phyloP scores from a whole-genome alignment of 202 grass and related monocot genomes.

The Panicum virgatum region DNA sequence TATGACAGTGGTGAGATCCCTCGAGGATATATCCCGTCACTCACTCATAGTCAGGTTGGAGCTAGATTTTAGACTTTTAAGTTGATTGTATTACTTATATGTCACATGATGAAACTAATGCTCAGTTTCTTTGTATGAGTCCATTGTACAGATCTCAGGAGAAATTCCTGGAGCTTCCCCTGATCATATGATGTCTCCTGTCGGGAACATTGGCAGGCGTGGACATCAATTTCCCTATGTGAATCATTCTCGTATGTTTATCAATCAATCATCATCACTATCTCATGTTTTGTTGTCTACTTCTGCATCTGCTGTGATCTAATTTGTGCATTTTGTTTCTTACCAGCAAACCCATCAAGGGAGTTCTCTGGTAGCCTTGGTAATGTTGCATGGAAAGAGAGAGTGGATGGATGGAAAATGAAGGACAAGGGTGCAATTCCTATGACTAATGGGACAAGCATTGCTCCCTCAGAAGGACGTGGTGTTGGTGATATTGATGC shows the following conservation, averaged over 20 bases:
- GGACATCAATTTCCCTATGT: constrained; percentile 72
- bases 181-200: constrained; percentile 88
- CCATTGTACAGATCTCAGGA: constrained; percentile 63
- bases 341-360: constrained; percentile 77
- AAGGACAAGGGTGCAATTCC: constrained; percentile 82
- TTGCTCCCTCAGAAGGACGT: constrained; percentile 84
- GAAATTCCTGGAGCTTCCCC: constrained; percentile 81
- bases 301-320: constrained; percentile 26
- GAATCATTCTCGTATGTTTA: constrained; percentile 68
- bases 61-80: neutral
- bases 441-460: constrained; percentile 91
- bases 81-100: neutral
- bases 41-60: constrained; percentile 74
- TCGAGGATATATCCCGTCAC: constrained; percentile 66
- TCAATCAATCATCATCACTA: constrained; percentile 18
- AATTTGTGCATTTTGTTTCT: constrained; percentile 23
- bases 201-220: constrained; percentile 69
- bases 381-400: constrained; percentile 98
- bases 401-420: constrained; percentile 99
- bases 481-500: constrained; percentile 80
- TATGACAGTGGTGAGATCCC: constrained; percentile 91
- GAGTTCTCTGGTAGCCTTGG: constrained; percentile 91
- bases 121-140: constrained; percentile 8
- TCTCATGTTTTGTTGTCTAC: constrained; percentile 14
- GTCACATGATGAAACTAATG: constrained; percentile 13